These are phyloP conservation scores for Cladorrhinum sp. DNA, from an alignment of 2,329 filamentous ascomycete species.

Conservation along the genomic window DNA sequence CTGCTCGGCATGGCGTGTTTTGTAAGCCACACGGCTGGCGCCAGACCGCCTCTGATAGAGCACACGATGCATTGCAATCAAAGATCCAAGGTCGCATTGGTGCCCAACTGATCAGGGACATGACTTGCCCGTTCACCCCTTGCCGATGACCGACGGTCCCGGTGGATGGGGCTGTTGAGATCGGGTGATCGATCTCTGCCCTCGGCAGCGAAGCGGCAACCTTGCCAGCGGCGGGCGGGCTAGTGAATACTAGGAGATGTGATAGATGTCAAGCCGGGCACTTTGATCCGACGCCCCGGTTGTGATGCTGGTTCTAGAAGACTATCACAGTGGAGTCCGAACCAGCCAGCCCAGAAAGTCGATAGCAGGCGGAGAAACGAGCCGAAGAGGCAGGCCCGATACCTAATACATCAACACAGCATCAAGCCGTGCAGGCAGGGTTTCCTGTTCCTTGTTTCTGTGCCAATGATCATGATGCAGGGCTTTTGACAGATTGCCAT, in stretches of 20 bases:
- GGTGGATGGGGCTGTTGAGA: conserved; percentile 8
- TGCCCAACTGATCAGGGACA: conserved; percentile 10
- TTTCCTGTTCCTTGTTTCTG: not conserved
- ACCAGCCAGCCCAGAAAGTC: not conserved
- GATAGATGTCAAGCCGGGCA: conserved; percentile 13
- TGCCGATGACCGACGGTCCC: not conserved
- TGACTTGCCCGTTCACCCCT: not conserved
- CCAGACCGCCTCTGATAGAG: not conserved
- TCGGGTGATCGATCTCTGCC: conserved; percentile 9
- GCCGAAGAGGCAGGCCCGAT: not conserved
- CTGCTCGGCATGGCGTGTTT: conserved; percentile 7
- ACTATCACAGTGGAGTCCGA: not conserved
- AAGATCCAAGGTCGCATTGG: conserved; percentile 15
- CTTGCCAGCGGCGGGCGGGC: not conserved
- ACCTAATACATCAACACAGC: not conserved
- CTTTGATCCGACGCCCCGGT: conserved; percentile 13
- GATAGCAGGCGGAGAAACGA: not conserved
- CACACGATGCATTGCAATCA: not conserved
- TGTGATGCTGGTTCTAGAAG: not conserved
- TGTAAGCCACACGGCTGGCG: conserved; percentile 12
- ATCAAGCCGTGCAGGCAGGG: not conserved
- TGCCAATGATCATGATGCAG: not conserved
- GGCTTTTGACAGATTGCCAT: conserved; percentile 8
- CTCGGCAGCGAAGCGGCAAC: not conserved
- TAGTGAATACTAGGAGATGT: not conserved